These are phyloP conservation scores for Solanum pennellii DNA, from an alignment of 257 asterid species.

Conservation along the genomic window DNA sequence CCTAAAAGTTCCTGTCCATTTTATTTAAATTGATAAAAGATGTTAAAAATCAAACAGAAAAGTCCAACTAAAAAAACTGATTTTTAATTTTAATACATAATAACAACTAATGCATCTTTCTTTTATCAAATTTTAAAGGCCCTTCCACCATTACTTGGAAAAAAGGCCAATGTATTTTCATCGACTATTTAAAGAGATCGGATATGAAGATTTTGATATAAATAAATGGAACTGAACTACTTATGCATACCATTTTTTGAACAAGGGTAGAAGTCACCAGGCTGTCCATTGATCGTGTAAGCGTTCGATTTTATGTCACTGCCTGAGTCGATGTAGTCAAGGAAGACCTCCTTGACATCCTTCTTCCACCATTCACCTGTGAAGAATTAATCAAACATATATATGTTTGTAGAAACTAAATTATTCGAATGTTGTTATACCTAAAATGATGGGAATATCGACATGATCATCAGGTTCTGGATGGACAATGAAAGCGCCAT, in stretches of 20 bases:
- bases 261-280: background rate
- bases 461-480: background rate
- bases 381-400: background rate
- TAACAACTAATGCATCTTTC: too few relatives aligned
- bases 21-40: background rate
- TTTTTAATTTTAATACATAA: too few relatives aligned
- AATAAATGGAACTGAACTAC: rapidly evolving
- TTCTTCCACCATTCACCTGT: slow-evolving; percentile 7
- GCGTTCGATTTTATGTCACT: background rate
- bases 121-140: too few relatives aligned
- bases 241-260: background rate
- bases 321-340: background rate
- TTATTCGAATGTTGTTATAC: background rate
- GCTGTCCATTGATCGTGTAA: background rate
- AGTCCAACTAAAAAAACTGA: too few relatives aligned
- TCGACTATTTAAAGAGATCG: too few relatives aligned
- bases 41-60: too few relatives aligned
- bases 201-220: too few relatives aligned
- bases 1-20: background rate
- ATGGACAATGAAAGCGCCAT: slow-evolving; percentile 31
- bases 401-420: background rate
- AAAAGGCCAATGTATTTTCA: too few relatives aligned
- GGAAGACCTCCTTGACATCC: background rate
- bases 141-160: too few relatives aligned
- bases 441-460: slow-evolving; percentile 42